phyloP scores from a whole-genome alignment of 1,139 yeast species.

The Pichia sp. region DNA sequence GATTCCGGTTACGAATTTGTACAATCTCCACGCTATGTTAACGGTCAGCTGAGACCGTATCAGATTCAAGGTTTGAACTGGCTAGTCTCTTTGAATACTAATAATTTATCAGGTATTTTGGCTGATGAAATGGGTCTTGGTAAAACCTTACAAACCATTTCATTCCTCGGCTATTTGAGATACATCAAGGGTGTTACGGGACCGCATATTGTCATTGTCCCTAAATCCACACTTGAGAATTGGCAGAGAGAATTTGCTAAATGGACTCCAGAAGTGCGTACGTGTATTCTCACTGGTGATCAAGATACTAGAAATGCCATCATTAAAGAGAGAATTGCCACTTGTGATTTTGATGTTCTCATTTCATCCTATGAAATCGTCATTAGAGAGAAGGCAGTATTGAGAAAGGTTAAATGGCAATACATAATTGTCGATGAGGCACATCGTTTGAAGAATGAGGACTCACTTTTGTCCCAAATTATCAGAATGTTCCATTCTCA shows the following conservation, averaged over 20 bases:
- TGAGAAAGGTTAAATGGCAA: slow-evolving; percentile 64
- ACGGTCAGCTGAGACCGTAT: slow-evolving; percentile 67
- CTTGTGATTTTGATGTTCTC: slow-evolving; percentile 65
- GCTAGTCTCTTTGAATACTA: slow-evolving; percentile 77
- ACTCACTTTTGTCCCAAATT: slow-evolving; percentile 65
- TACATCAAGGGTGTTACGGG: slow-evolving; percentile 55
- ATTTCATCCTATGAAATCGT: slow-evolving; percentile 74
- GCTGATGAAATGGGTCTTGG: slow-evolving; percentile 99
- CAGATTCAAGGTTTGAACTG: slow-evolving; percentile 93
- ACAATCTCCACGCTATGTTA: slow-evolving; percentile 57
- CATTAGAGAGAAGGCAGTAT: slow-evolving; percentile 59
- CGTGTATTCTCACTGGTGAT: slow-evolving; percentile 65
- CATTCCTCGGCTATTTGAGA: slow-evolving; percentile 68
- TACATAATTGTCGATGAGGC: slow-evolving; percentile 77
- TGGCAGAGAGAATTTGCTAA: slow-evolving; percentile 72
- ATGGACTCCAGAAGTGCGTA: slow-evolving; percentile 75
- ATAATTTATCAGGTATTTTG: slow-evolving; percentile 80
- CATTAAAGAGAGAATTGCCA: slow-evolving; percentile 42
- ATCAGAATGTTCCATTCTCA: slow-evolving; percentile 65
- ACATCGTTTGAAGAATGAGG: slow-evolving; percentile 74
- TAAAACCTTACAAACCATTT: slow-evolving; percentile 87
- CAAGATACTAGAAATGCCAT: slow-evolving; percentile 54
- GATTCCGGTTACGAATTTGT: slow-evolving; percentile 46
- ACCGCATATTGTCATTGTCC: slow-evolving; percentile 69
- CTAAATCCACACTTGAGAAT: slow-evolving; percentile 73